A percentile compares a stretch with the other conserved stretches of the same genome.
Conservation (phyloP, 352 stramenopile species). For the Pythium apleroticum region DNA sequence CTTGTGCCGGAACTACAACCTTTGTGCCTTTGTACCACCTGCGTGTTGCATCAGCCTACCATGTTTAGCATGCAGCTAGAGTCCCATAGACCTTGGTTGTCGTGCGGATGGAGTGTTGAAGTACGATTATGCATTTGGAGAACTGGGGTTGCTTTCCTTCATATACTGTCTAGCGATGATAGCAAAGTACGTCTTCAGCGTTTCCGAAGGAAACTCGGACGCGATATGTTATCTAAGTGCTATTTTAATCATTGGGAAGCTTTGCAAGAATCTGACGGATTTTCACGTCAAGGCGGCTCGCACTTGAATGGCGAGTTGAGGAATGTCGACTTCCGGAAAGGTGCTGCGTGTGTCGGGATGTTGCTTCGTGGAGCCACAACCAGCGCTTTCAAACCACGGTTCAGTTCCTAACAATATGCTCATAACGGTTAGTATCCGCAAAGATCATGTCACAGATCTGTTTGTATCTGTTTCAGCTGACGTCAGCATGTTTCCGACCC, state of each 20-base stretch:
- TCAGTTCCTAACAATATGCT: not conserved
- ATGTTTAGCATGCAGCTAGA: no score
- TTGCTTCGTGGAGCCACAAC: conserved; percentile 6
- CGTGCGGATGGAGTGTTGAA: no score
- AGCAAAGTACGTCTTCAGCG: conserved; percentile 68
- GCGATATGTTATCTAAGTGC: conserved; percentile 34
- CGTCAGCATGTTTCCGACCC: not conserved
- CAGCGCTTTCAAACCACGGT: conserved; percentile 27
- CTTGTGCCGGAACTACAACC: no score
- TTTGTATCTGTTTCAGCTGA: not conserved
- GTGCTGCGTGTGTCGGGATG: not conserved
- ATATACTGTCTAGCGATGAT: conserved; percentile 90
- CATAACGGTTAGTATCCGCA: not conserved
- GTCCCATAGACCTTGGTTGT: no score
- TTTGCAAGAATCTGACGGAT: not conserved
- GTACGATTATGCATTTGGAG: not conserved
- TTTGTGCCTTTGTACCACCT: no score
- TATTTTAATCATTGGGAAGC: conserved; percentile 62
- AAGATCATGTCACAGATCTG: conserved; percentile 7
- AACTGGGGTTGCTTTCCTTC: conserved; percentile 44
- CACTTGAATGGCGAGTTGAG: not conserved
- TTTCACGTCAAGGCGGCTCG: not conserved
- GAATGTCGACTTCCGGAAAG: not conserved
- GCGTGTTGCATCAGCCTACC: no score
- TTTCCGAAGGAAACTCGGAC: conserved; percentile 39